These are phyloP conservation scores for Talaromyces sp. DNA, from an alignment of 2,329 filamentous ascomycete species.

Conservation along the genomic window DNA sequence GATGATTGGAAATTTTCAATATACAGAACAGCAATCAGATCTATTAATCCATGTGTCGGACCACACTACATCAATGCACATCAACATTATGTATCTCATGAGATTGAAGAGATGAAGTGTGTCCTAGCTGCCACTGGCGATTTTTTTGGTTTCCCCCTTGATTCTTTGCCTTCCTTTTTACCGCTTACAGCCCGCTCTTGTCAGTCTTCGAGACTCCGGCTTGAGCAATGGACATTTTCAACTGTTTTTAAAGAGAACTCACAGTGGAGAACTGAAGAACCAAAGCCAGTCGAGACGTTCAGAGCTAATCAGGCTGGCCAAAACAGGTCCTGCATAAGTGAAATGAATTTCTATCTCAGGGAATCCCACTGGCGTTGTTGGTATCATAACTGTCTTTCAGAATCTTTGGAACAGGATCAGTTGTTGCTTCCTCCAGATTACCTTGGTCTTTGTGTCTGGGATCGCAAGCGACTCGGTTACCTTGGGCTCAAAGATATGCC, in stretches of 20 bases:
- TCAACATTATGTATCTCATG: too few relatives aligned
- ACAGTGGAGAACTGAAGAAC: background rate
- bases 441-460: conserved; percentile 5
- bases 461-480: background rate
- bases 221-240: background rate
- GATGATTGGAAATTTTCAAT: background rate
- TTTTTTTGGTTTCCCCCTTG: conserved; percentile 1
- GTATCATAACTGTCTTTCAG: background rate
- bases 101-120: conserved; percentile 10
- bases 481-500: too few relatives aligned
- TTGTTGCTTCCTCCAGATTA: too few relatives aligned
- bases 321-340: too few relatives aligned
- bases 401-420: too few relatives aligned
- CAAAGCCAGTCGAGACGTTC: background rate
- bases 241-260: background rate
- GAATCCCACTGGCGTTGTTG: too few relatives aligned
- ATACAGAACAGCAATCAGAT: background rate
- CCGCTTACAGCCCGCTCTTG: background rate
- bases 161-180: background rate
- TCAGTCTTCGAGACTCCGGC: background rate
- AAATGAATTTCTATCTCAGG: too few relatives aligned
- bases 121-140: conserved; percentile 2
- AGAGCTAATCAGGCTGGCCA: too few relatives aligned
- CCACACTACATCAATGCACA: too few relatives aligned
- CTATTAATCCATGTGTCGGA: background rate